Percentiles rank a stretch among this genome's conserved stretches.
These are phyloP conservation scores for Cardamine resedifolia DNA, from an alignment of 345 rosid species.

Conservation along the genomic window DNA sequence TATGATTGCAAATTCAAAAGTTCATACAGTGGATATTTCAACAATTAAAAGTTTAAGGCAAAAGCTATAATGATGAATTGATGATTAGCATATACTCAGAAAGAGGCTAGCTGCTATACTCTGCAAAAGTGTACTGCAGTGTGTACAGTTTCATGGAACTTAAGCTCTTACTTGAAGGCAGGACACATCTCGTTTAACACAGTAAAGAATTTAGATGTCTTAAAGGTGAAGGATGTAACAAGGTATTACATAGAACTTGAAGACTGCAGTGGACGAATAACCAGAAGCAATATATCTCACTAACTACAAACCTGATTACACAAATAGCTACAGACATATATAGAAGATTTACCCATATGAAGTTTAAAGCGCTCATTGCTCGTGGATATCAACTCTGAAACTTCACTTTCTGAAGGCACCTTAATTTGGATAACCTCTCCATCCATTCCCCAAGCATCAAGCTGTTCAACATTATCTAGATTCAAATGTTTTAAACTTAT, in stretches of 20 bases:
- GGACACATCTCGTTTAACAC: not conserved
- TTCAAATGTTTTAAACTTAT: conserved; percentile 14
- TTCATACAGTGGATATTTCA: not conserved
- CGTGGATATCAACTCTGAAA: conserved; percentile 44
- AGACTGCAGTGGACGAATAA: not conserved
- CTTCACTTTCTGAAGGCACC: conserved; percentile 57
- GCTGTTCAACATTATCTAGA: conserved; percentile 44
- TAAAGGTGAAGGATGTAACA: not conserved
- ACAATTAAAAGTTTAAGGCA: not conserved
- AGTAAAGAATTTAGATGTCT: not conserved
- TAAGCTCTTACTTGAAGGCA: not conserved
- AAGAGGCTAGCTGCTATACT: not conserved
- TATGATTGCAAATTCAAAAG: not conserved
- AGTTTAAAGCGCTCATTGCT: conserved; percentile 53
- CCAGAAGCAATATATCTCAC: not conserved
- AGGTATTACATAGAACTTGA: not conserved
- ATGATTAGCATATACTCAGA: conserved; percentile 7
- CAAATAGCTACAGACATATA: not conserved
- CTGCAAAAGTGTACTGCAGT: not conserved
- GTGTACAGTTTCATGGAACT: not conserved
- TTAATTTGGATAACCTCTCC: conserved; percentile 65
- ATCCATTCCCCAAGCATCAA: conserved; percentile 82
- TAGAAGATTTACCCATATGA: conserved; percentile 54
- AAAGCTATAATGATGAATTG: not conserved
- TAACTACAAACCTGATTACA: not conserved